A percentile compares a stretch with the other conserved stretches of the same genome.
Evolutionary conservation across 2,329 filamentous ascomycete genomes (phyloP).

Genomic region (Nigrospora osmanthi): DNA sequence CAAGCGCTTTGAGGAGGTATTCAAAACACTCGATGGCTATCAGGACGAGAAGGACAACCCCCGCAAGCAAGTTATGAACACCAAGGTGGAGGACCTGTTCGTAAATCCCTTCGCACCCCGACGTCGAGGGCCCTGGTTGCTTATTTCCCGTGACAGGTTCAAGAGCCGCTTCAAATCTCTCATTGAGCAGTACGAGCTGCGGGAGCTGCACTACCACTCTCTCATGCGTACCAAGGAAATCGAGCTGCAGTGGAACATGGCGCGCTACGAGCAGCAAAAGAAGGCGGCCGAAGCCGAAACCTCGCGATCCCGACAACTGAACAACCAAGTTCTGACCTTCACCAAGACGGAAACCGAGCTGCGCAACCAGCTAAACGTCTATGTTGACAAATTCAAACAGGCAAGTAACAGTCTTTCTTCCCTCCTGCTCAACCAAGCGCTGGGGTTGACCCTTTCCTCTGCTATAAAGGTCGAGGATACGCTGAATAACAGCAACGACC

Average conservation of each 20-base stretch:
- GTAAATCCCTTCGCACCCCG: conserved; percentile 19
- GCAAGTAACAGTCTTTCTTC: conserved; percentile 43
- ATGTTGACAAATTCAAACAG: conserved; percentile 99
- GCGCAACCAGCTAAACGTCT: conserved; percentile 91
- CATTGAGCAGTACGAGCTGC: conserved; percentile 92
- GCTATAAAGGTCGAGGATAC: conserved; percentile 85
- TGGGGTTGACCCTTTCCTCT: conserved; percentile 7
- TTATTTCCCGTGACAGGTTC: conserved; percentile 48
- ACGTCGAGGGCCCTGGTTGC: not conserved
- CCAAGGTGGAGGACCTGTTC: conserved; percentile 85
- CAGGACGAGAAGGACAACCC: conserved; percentile 82
- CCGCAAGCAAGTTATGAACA: conserved; percentile 70
- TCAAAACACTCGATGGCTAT: conserved; percentile 80
- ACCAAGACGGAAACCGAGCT: conserved; percentile 93
- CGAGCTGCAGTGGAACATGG: conserved; percentile 87
- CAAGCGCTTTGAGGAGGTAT: conserved; percentile 70
- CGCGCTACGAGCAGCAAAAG: conserved; percentile 81
- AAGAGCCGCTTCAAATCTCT: conserved; percentile 89
- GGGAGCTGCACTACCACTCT: conserved; percentile 89
- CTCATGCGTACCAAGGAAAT: conserved; percentile 90
- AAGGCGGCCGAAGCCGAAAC: conserved; percentile 80
- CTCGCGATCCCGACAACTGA: conserved; percentile 74
- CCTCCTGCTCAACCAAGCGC: conserved; percentile 12
- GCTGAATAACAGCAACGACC: conserved; percentile 94
- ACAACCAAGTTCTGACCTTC: conserved; percentile 87